Conservation (phyloP, 768 basidiomycete species). For the Trametes cinnabarina region DNA sequence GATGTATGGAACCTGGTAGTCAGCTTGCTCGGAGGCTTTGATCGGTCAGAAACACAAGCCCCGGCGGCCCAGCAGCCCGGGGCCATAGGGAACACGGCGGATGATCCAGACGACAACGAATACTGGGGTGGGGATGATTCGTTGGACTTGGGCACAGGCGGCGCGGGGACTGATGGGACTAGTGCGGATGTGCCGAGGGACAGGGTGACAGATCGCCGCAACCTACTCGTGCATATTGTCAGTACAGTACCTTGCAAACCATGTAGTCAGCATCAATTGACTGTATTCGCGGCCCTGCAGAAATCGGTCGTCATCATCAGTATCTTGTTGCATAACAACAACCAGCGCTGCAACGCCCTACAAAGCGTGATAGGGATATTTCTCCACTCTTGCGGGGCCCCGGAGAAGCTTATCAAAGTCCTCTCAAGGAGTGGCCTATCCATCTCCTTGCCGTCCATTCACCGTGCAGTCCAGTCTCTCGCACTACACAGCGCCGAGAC, state of each 20-base stretch:
- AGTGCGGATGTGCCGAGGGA: not conserved
- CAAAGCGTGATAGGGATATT: constrained; percentile 31
- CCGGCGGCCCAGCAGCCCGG: not conserved
- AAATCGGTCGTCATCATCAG: constrained; percentile 28
- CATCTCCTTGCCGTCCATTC: not conserved
- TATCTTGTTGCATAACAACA: constrained; percentile 29
- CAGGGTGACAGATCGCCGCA: too few relatives aligned
- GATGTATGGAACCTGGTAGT: not conserved
- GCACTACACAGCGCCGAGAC: not conserved
- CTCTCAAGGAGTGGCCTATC: constrained; percentile 31
- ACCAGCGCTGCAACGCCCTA: constrained; percentile 27
- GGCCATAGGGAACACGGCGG: too few relatives aligned
- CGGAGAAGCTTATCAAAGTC: constrained; percentile 28
- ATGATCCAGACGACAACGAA: not conserved
- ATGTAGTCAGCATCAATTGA: too few relatives aligned
- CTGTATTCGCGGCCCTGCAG: too few relatives aligned
- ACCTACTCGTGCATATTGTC: not conserved
- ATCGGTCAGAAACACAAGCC: not conserved
- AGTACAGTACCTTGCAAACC: not conserved
- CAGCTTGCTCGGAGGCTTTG: not conserved
- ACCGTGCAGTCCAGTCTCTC: not conserved
- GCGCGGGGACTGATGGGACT: not conserved
- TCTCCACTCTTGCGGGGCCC: constrained; percentile 26
- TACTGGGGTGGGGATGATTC: not conserved
- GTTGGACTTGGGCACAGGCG: too few relatives aligned